These are phyloP conservation scores for Metarhizium anisopliae DNA, from an alignment of 2,329 filamentous ascomycete genomes.

Conservation along the genomic window DNA sequence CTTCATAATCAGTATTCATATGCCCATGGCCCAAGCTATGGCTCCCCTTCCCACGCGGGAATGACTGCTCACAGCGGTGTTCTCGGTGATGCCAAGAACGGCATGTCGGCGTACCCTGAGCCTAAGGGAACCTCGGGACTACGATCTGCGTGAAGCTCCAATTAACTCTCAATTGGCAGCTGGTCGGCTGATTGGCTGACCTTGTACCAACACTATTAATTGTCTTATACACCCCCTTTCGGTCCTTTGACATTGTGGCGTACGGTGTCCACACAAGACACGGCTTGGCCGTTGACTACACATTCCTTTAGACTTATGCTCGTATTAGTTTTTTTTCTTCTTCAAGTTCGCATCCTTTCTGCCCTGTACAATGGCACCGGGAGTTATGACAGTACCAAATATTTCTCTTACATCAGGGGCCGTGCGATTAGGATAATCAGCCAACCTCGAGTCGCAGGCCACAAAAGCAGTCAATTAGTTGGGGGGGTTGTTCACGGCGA, in stretches of 20 bases:
- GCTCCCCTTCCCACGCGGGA: not conserved
- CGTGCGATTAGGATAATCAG: no score
- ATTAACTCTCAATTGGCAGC: not conserved
- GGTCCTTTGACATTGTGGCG: not conserved
- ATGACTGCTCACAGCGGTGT: not conserved
- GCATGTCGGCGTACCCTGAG: conserved; percentile 4
- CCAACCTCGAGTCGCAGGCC: no score
- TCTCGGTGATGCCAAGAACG: not conserved
- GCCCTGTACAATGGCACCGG: no score
- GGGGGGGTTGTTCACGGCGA: not conserved
- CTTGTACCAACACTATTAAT: no score
- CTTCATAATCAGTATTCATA: not conserved
- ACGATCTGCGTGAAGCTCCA: not conserved
- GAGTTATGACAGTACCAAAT: no score
- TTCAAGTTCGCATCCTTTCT: not conserved
- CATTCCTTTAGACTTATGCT: not conserved
- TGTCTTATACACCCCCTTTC: no score
- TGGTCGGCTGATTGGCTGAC: no score
- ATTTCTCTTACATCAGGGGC: no score
- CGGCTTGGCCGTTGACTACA: not conserved
- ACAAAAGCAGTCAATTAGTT: no score
- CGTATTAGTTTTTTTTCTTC: not conserved
- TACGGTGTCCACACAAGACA: no score
- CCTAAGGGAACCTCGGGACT: not conserved
- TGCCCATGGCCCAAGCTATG: not conserved